phyloP scores from a whole-genome alignment of 306 rosid species.

The Rosa lucieae region DNA sequence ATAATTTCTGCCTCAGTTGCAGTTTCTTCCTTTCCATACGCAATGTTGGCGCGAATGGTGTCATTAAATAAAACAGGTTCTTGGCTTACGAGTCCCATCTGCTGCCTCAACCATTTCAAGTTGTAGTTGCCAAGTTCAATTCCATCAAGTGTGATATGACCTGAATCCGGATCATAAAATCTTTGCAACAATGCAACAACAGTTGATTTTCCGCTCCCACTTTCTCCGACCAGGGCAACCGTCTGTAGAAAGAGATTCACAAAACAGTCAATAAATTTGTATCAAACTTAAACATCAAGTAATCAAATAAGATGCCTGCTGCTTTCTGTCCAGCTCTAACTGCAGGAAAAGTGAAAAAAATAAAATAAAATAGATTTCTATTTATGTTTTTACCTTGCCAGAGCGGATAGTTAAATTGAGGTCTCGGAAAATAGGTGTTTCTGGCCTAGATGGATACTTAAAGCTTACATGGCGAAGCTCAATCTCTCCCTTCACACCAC shows the following conservation, averaged over 20 bases:
- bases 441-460: slow-evolving; percentile 80
- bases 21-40: slow-evolving; percentile 71
- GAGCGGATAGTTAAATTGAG: slow-evolving; percentile 62
- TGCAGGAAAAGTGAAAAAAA: background rate
- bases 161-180: slow-evolving; percentile 87
- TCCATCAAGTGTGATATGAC: slow-evolving; percentile 72
- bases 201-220: slow-evolving; percentile 93
- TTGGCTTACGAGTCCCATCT: slow-evolving; percentile 89
- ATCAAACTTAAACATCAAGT: background rate
- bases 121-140: slow-evolving; percentile 52
- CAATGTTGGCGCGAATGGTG: slow-evolving; percentile 78
- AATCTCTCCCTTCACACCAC: slow-evolving; percentile 55
- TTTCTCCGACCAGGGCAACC: slow-evolving; percentile 87
- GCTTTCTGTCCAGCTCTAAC: background rate
- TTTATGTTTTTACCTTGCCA: slow-evolving; percentile 57
- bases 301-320: background rate
- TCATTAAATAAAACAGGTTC: slow-evolving; percentile 81
- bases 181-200: slow-evolving; percentile 73
- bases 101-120: slow-evolving; percentile 90
- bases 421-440: slow-evolving; percentile 65
- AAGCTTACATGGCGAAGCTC: slow-evolving; percentile 62
- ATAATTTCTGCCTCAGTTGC: slow-evolving; percentile 77
- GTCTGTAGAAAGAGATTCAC: slow-evolving; percentile 41
- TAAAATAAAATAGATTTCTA: background rate
- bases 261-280: background rate